These are phyloP conservation scores for Fonticula alba DNA, from an alignment of 78 protist species.

Conservation along the genomic window DNA sequence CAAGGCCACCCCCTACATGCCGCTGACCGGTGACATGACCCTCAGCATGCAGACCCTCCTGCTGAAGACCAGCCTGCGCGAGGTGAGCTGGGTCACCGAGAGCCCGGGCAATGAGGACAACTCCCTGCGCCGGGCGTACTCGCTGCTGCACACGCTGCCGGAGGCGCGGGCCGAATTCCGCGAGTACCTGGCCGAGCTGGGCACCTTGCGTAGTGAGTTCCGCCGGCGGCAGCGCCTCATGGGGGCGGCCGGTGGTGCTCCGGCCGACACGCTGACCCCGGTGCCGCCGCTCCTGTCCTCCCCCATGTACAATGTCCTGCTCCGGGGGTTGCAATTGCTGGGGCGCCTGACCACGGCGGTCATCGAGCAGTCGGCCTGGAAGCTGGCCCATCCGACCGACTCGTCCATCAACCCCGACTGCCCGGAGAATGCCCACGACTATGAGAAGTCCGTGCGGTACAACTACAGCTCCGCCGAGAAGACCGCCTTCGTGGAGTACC, in stretches of 20 bases:
- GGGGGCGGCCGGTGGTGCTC: constrained; percentile 5
- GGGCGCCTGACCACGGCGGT: no score
- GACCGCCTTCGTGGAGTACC: constrained; percentile 1
- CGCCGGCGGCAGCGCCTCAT: not conserved
- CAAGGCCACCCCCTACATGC: constrained; percentile 39
- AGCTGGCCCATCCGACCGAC: constrained; percentile 29
- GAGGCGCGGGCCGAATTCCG: constrained; percentile 10
- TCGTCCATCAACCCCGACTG: constrained; percentile 7
- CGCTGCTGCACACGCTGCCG: constrained; percentile 11
- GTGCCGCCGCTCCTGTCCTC: no score
- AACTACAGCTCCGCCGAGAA: constrained; percentile 46
- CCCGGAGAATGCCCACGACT: not conserved
- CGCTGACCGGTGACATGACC: constrained; percentile 66
- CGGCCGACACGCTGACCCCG: no score
- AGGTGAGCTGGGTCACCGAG: constrained; percentile 18
- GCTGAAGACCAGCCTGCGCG: constrained; percentile 33
- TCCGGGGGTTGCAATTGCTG: no score
- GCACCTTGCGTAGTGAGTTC: constrained; percentile 13
- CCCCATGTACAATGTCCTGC: no score
- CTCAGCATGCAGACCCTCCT: constrained; percentile 23
- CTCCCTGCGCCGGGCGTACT: constrained; percentile 18
- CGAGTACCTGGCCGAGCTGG: constrained; percentile 22
- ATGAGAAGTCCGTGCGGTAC: constrained; percentile 46
- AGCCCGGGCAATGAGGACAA: not conserved
- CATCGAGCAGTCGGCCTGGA: constrained; percentile 59